Evolutionary conservation across 805 yeast species (phyloP).

Genomic region (Metschnikowia reukaufii): DNA sequence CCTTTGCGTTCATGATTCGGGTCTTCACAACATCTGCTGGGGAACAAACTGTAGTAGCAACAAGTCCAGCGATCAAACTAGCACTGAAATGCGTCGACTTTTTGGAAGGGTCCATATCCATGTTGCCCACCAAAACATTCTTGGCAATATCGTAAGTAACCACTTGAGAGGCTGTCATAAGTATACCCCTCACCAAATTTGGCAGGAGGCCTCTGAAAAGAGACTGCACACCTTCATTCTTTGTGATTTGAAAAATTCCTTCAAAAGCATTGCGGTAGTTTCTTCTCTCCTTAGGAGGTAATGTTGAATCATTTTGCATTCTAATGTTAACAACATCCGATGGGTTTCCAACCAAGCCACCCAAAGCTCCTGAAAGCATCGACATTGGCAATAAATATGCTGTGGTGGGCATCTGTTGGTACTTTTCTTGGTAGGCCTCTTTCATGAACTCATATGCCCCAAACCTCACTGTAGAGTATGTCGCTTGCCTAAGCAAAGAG

Average conservation of each 20-base stretch:
- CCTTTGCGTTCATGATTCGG: constrained; percentile 73
- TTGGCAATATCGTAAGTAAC: constrained; percentile 83
- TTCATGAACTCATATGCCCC: constrained; percentile 82
- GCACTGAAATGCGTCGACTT: constrained; percentile 76
- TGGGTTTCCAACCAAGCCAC: constrained; percentile 86
- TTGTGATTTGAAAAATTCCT: constrained; percentile 60
- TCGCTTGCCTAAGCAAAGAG: constrained; percentile 78
- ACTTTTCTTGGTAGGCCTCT: constrained; percentile 44
- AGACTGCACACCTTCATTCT: constrained; percentile 59
- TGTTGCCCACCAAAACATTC: constrained; percentile 48
- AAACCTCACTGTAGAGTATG: constrained; percentile 82
- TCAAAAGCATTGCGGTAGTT: constrained; percentile 77
- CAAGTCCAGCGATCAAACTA: constrained; percentile 76
- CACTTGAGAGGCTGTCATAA: constrained; percentile 90
- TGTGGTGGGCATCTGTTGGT: constrained; percentile 52
- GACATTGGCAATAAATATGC: constrained; percentile 68
- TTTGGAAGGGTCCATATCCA: constrained; percentile 56
- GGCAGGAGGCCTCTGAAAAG: constrained; percentile 76
- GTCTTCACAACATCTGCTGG: constrained; percentile 93
- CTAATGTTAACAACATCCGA: constrained; percentile 84
- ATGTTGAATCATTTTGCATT: constrained; percentile 84
- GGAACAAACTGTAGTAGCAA: constrained; percentile 89
- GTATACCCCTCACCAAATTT: constrained; percentile 73
- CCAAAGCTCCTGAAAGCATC: constrained; percentile 81
- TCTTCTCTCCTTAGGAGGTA: constrained; percentile 64